phyloP scores from a whole-genome alignment of 257 asterid species.

The Capsicum baccatum region DNA sequence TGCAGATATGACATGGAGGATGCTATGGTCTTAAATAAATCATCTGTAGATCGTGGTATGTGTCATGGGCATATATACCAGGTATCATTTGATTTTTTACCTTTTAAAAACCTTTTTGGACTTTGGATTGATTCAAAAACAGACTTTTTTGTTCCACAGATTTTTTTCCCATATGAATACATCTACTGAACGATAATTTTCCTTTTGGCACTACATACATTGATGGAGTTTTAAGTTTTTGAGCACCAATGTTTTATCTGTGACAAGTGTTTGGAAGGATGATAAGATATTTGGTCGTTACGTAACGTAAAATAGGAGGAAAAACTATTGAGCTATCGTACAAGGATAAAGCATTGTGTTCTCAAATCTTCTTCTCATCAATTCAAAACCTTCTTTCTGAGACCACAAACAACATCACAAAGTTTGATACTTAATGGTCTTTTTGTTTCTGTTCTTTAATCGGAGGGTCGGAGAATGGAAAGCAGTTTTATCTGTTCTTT shows the following conservation, averaged over 20 bases:
- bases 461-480: neutral
- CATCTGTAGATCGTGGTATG: slow-evolving; percentile 98
- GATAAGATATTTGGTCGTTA: neutral
- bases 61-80: slow-evolving; percentile 93
- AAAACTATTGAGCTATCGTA: neutral
- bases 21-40: slow-evolving; percentile 93
- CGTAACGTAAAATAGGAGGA: neutral
- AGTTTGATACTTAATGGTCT: neutral
- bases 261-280: neutral
- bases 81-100: slow-evolving; percentile 45
- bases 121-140: neutral
- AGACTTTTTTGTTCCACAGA: neutral
- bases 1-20: slow-evolving; percentile 98
- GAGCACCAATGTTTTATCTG: neutral
- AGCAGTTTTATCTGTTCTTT: neutral
- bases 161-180: neutral
- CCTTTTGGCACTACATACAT: neutral
- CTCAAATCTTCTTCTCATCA: neutral
- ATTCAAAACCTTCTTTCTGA: slow-evolving; percentile 13
- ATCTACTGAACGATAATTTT: slow-evolving; percentile 3
- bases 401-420: neutral
- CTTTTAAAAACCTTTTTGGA: neutral
- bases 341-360: neutral
- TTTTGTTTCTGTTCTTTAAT: slow-evolving; percentile 6
- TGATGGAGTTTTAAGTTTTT: neutral